Conservation (phyloP, 2,329 filamentous ascomycete species). For the Fusarium neocosmosporiellum region DNA sequence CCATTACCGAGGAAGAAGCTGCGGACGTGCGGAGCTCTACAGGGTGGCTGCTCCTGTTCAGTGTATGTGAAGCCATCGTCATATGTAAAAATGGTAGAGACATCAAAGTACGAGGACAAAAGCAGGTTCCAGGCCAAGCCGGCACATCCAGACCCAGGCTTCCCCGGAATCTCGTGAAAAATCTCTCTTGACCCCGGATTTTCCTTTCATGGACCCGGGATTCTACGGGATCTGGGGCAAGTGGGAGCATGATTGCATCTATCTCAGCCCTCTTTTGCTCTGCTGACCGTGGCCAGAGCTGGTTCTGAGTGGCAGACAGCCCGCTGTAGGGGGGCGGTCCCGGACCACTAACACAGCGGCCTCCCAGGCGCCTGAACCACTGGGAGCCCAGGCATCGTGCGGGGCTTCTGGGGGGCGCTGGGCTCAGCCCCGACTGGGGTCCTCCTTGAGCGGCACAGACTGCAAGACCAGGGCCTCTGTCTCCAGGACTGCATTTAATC, state of each 20-base stretch:
- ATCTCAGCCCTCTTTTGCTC: not conserved
- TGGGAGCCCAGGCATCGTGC: constrained; percentile 18
- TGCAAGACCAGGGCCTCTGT: not conserved
- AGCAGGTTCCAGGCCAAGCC: not conserved
- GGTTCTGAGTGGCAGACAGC: not conserved
- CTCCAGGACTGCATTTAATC: not conserved
- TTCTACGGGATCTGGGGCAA: constrained; percentile 26
- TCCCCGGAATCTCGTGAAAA: constrained; percentile 31
- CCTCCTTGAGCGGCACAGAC: constrained; percentile 2
- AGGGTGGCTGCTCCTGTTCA: not conserved
- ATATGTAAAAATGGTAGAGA: not conserved
- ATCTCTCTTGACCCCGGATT: constrained; percentile 12
- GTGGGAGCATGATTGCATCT: constrained; percentile 27
- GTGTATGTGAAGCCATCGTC: constrained; percentile 11
- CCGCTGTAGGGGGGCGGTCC: not conserved
- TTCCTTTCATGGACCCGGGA: constrained; percentile 25
- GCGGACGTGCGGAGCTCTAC: constrained; percentile 32
- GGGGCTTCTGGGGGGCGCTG: constrained; percentile 17
- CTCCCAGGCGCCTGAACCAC: constrained; percentile 10
- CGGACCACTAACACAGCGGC: constrained; percentile 6
- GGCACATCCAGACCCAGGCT: constrained; percentile 27
- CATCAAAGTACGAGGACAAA: not conserved
- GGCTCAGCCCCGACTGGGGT: constrained; percentile 32
- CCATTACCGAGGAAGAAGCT: constrained; percentile 27
- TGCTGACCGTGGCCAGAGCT: not conserved